Evolutionary conservation across 768 basidiomycete species (phyloP).

Genomic region (Leccinum pellstonianum): DNA sequence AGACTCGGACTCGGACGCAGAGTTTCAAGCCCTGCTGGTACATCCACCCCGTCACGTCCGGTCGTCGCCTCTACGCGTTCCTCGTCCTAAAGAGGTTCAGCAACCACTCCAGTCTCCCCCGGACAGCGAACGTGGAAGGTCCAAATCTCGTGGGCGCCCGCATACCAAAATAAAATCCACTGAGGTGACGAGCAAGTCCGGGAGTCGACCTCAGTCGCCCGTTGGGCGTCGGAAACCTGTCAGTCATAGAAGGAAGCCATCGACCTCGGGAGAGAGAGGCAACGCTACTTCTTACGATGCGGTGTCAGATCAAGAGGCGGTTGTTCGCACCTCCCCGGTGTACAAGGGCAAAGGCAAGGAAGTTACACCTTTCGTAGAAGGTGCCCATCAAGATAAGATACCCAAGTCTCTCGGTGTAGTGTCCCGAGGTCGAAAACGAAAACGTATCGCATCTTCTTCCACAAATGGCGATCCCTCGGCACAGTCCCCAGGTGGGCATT

Average conservation of each 20-base stretch:
- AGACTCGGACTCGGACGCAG: conserved; percentile 30
- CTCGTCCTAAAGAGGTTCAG: background rate
- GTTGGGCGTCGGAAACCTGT: conserved; percentile 11
- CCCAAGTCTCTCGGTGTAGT: conserved; percentile 12
- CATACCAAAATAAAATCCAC: conserved; percentile 2
- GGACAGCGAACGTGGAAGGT: conserved; percentile 14
- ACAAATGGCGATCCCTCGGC: conserved; percentile 1
- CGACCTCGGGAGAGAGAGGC: conserved; percentile 1
- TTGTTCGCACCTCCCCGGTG: background rate
- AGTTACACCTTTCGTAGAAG: background rate
- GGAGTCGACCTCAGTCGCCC: conserved; percentile 5
- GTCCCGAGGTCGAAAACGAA: conserved; percentile 24
- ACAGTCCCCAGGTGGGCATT: conserved; percentile 23
- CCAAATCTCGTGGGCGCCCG: conserved; percentile 11
- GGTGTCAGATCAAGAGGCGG: conserved; percentile 2
- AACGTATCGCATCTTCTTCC: conserved; percentile 24
- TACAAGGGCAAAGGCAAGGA: conserved; percentile 24
- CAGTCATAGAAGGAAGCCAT: conserved; percentile 5
- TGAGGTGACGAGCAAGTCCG: conserved; percentile 2
- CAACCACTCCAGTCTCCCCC: conserved; percentile 17
- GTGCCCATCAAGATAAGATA: conserved; percentile 6
- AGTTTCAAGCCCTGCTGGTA: conserved; percentile 29
- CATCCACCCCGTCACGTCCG: conserved; percentile 20
- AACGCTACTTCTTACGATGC: background rate
- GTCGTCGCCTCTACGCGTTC: conserved; percentile 8